phyloP scores from a whole-genome alignment of 176 grass and related monocot species.

The Lolium perenne region DNA sequence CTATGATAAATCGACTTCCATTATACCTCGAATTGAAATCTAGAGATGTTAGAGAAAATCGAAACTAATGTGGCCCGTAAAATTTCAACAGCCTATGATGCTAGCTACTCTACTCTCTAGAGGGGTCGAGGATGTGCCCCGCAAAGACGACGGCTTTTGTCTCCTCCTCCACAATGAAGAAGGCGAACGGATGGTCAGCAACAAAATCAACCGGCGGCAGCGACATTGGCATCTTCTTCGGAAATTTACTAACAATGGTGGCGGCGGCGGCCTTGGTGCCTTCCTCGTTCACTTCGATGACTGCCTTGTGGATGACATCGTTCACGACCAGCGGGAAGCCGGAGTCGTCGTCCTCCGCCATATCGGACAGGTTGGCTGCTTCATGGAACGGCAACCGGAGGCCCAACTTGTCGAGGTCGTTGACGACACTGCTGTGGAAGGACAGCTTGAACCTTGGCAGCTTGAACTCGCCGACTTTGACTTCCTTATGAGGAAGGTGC shows the following conservation, averaged over 20 bases:
- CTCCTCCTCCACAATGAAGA: background rate
- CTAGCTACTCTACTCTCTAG: background rate
- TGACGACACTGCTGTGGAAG: background rate
- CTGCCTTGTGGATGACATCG: background rate
- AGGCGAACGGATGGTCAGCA: background rate
- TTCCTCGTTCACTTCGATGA: conserved; percentile 24
- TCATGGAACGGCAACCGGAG: background rate
- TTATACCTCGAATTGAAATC: too few species aligned
- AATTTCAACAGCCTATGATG: too few species aligned
- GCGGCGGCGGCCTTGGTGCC: background rate
- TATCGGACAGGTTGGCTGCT: background rate
- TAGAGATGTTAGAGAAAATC: too few species aligned
- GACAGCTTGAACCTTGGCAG: background rate
- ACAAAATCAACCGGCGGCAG: background rate
- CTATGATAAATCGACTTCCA: too few species aligned
- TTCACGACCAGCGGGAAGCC: background rate
- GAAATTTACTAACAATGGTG: background rate
- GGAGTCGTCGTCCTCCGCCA: background rate
- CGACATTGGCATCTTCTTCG: too few species aligned
- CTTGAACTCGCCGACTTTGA: background rate
- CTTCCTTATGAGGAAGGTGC: background rate
- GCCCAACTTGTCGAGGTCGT: background rate
- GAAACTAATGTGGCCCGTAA: too few species aligned
- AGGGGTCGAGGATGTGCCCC: background rate
- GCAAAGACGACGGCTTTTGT: background rate